Evolutionary conservation across 2,329 filamentous ascomycete genomes (phyloP).

Genomic region (Phoma sp.): DNA sequence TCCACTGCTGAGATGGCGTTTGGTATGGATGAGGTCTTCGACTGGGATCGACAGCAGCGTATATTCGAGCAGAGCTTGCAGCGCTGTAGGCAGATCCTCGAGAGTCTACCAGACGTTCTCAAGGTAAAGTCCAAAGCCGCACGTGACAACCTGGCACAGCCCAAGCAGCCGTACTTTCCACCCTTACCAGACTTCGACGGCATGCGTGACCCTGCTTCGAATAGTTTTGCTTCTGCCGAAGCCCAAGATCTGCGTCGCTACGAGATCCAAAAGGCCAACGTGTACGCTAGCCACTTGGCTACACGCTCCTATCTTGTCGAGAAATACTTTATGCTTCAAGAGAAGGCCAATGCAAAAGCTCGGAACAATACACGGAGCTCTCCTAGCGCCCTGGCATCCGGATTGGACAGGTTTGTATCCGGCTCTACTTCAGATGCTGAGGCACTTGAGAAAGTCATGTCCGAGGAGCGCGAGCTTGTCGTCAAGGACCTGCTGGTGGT

Average conservation of each 20-base stretch:
- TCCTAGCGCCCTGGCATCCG: constrained; percentile 29
- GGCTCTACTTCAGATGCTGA: constrained; percentile 39
- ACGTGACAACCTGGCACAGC: constrained; percentile 38
- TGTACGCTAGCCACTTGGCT: constrained; percentile 80
- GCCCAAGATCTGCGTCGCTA: constrained; percentile 57
- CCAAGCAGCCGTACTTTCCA: constrained; percentile 44
- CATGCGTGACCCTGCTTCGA: constrained; percentile 36
- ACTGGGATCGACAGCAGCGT: constrained; percentile 77
- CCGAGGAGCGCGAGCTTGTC: constrained; percentile 78
- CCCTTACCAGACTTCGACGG: constrained; percentile 45
- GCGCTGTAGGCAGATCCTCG: constrained; percentile 71
- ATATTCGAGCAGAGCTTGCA: constrained; percentile 74
- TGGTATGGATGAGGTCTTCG: constrained; percentile 75
- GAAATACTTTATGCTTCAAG: constrained; percentile 79
- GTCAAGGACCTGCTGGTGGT: constrained; percentile 79
- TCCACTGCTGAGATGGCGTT: constrained; percentile 83
- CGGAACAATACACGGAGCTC: constrained; percentile 51
- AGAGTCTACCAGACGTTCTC: constrained; percentile 72
- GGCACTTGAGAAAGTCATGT: constrained; percentile 68
- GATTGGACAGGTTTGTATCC: constrained; percentile 40
- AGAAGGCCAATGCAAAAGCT: constrained; percentile 59
- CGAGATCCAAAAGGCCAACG: constrained; percentile 91
- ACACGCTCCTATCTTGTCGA: constrained; percentile 87
- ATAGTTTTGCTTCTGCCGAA: constrained; percentile 33
- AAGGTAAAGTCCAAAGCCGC: constrained; percentile 59